These are phyloP conservation scores for Botrytis galanthina DNA, from an alignment of 2,329 filamentous ascomycete genomes.

Conservation along the genomic window DNA sequence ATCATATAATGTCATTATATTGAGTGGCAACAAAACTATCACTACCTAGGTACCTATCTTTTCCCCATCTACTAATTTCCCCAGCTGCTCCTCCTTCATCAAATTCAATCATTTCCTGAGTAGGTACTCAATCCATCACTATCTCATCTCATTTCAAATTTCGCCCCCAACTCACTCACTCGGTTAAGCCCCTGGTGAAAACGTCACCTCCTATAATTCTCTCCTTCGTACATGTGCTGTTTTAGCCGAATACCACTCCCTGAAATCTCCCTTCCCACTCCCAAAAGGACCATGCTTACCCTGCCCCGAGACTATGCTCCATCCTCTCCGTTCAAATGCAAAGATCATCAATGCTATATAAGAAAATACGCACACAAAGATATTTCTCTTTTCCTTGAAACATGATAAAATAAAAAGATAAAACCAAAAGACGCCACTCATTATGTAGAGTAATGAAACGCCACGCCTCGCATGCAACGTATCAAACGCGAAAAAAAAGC, in stretches of 20 bases:
- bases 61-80: background rate
- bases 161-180: background rate
- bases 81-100: background rate
- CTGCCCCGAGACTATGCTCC: background rate
- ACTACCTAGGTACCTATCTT: background rate
- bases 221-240: background rate
- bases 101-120: background rate
- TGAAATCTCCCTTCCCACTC: background rate
- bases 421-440: conserved; percentile 3
- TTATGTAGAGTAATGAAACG: background rate
- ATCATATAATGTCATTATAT: background rate
- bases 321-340: background rate
- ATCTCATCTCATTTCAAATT: background rate
- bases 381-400: background rate
- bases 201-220: background rate
- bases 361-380: background rate
- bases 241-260: no score
- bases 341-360: background rate
- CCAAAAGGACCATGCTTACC: background rate
- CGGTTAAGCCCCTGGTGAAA: background rate
- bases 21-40: background rate
- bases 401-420: background rate
- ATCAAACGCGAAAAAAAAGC: conserved; percentile 1
- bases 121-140: background rate
- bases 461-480: conserved; percentile 5